A percentile compares a stretch with the other conserved stretches of the same genome.
Conservation (phyloP, 352 stramenopile genomes). For the Phytophthora sojae region DNA sequence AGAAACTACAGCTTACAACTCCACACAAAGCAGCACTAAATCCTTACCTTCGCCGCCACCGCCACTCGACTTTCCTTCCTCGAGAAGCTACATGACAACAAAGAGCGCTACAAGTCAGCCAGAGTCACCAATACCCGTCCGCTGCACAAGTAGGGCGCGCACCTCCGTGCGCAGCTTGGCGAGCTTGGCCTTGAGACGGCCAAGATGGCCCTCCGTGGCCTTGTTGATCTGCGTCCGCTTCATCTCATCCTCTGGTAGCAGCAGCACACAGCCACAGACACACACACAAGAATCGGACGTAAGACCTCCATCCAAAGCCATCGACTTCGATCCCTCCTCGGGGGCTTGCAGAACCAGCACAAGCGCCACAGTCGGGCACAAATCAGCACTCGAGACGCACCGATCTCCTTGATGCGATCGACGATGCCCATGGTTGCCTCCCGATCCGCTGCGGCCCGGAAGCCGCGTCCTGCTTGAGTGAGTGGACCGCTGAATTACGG, state of each 20-base stretch:
- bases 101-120: slow-evolving; percentile 1
- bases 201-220: slow-evolving; percentile 91
- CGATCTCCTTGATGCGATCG: slow-evolving; percentile 95
- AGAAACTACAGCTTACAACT: not conserved
- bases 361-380: not conserved
- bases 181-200: slow-evolving; percentile 98
- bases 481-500: slow-evolving; percentile 11
- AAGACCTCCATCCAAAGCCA: not conserved
- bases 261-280: slow-evolving; percentile 3
- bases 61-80: slow-evolving; percentile 80
- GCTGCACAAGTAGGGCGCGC: not conserved
- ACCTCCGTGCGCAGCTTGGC: slow-evolving; percentile 98
- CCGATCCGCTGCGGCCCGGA: slow-evolving; percentile 24
- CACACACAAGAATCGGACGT: not conserved
- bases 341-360: not conserved
- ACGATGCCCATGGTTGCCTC: slow-evolving; percentile 89
- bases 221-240: slow-evolving; percentile 99
- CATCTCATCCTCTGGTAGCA: slow-evolving; percentile 93
- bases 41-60: slow-evolving; percentile 78
- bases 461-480: slow-evolving; percentile 29
- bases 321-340: not conserved
- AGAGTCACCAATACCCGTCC: not conserved
- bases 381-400: slow-evolving; percentile 43
- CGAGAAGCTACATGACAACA: slow-evolving; percentile 62
- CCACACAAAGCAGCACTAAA: not conserved